Percentiles rank a stretch among this genome's conserved stretches.
These are phyloP conservation scores for Nakazawaea ambrosiae DNA, from an alignment of 805 yeast genomes.

Conservation along the genomic window DNA sequence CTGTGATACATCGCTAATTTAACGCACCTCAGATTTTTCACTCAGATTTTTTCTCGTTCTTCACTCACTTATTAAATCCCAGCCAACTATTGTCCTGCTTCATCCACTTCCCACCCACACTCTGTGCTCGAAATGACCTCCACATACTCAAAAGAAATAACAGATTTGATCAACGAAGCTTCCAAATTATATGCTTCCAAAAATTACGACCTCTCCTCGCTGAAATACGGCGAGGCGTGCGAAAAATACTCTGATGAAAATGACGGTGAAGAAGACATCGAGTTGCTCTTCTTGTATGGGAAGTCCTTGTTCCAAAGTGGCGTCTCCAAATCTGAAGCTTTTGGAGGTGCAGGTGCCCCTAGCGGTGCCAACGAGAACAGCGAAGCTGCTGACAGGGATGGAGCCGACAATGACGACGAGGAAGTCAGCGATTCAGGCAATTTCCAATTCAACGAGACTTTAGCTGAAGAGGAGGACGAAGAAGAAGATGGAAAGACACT, in stretches of 20 bases:
- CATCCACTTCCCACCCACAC: too few species aligned
- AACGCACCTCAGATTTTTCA: too few species aligned
- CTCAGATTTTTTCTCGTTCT: too few species aligned
- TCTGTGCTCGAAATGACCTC: too few species aligned
- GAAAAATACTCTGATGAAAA: constrained; percentile 39
- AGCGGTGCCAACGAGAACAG: too few species aligned
- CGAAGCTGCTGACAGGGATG: too few species aligned
- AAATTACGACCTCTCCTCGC: constrained; percentile 62
- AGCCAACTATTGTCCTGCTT: too few species aligned
- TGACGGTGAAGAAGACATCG: constrained; percentile 63
- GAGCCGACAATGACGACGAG: constrained; percentile 17
- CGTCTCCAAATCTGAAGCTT: constrained; percentile 63
- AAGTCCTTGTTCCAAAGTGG: constrained; percentile 75
- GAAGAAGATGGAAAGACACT: constrained; percentile 22
- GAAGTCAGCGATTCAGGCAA: constrained; percentile 17
- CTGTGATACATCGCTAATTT: too few species aligned
- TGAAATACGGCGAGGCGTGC: constrained; percentile 69
- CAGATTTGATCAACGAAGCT: constrained; percentile 49
- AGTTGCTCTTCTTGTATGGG: constrained; percentile 69
- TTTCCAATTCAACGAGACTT: constrained; percentile 29
- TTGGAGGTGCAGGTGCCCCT: constrained; percentile 43
- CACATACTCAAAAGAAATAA: constrained; percentile 34
- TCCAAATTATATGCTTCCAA: constrained; percentile 57
- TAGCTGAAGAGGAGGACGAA: constrained; percentile 27
- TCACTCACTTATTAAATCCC: too few species aligned